Evolutionary conservation across 202 grass and related monocot species (phyloP).

Genomic region (Digitaria exilis): DNA sequence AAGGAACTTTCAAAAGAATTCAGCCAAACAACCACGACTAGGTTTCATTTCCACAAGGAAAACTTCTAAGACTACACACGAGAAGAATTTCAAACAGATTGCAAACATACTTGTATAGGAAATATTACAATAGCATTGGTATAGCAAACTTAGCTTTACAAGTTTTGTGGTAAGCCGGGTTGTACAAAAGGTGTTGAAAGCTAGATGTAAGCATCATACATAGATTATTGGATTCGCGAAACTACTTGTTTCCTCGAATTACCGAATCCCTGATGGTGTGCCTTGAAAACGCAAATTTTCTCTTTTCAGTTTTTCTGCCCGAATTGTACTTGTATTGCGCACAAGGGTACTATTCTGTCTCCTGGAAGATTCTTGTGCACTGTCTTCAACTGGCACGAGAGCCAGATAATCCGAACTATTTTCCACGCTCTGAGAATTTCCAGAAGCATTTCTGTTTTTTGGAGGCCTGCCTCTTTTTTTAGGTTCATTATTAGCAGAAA

Average conservation of each 20-base stretch:
- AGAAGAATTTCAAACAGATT: conserved; percentile 30
- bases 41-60: conserved; percentile 99
- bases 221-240: conserved; percentile 44
- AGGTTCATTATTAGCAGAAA: conserved; percentile 26
- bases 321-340: conserved; percentile 39
- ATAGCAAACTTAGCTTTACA: conserved; percentile 58
- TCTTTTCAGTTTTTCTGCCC: conserved; percentile 73
- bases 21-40: conserved; percentile 85
- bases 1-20: conserved; percentile 96
- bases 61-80: conserved; percentile 67
- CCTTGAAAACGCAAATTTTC: conserved; percentile 39
- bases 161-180: conserved; percentile 48
- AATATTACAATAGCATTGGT: conserved; percentile 44
- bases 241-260: conserved; percentile 46
- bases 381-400: conserved; percentile 36
- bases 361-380: conserved; percentile 32
- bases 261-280: conserved; percentile 24
- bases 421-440: conserved; percentile 28
- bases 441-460: conserved; percentile 31
- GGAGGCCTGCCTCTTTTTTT: conserved; percentile 59
- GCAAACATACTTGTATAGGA: conserved; percentile 61
- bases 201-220: conserved; percentile 43
- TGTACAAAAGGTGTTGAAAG: conserved; percentile 61
- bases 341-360: conserved; percentile 38
- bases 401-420: conserved; percentile 3